Evolutionary conservation across 2,329 filamentous ascomycete species (phyloP).

Genomic region (Monosporascus sp.): DNA sequence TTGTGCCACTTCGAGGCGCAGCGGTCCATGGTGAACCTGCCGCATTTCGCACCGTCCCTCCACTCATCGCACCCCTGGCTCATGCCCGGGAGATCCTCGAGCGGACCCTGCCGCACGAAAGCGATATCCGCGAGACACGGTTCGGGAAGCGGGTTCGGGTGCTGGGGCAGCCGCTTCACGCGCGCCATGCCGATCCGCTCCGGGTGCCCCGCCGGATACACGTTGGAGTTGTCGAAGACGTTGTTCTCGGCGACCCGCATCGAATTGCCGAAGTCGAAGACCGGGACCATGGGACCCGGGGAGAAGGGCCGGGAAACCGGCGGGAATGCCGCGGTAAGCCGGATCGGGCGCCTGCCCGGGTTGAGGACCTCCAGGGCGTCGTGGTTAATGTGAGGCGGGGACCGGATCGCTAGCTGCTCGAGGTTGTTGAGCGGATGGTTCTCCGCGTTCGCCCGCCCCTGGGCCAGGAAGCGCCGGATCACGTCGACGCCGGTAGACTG

Average conservation of each 20-base stretch:
- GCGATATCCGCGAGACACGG: constrained; percentile 3
- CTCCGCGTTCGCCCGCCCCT: no score
- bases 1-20: constrained; percentile 16
- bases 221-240: no score
- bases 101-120: background rate
- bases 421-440: no score
- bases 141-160: constrained; percentile 1
- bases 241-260: no score
- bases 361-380: background rate
- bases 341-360: background rate
- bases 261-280: background rate
- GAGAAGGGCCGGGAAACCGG: background rate
- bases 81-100: background rate
- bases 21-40: background rate
- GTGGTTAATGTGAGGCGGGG: background rate
- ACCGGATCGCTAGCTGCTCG: background rate
- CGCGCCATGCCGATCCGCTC: background rate
- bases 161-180: background rate
- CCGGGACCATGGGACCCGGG: background rate
- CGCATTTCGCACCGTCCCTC: background rate
- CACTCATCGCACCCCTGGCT: no score
- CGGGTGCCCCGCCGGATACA: background rate
- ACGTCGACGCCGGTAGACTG: no score
- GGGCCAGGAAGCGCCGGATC: no score
- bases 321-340: background rate